These are phyloP conservation scores for Linnemannia schmuckeri DNA, from an alignment of 192 early-diverging fungal genomes.

Conservation along the genomic window DNA sequence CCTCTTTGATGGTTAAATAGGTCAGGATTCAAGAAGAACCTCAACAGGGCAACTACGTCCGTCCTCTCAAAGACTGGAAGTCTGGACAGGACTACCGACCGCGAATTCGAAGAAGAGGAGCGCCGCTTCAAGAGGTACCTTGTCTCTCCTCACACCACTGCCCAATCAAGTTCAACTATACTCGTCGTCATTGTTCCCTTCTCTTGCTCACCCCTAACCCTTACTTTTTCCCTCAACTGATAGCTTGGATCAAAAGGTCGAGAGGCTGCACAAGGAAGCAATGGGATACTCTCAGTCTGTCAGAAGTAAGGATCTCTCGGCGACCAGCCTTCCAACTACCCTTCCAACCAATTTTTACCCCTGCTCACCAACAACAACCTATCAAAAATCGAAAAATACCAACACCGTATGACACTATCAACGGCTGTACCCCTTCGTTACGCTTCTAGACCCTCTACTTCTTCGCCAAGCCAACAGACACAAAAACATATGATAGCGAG, in stretches of 20 bases:
- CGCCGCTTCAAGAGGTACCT: conserved; percentile 74
- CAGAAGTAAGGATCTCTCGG: conserved; percentile 63
- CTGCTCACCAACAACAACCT: neutral
- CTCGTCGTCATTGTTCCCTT: neutral
- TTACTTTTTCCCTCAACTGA: neutral
- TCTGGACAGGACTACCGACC: conserved; percentile 84
- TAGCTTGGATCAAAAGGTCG: conserved; percentile 86
- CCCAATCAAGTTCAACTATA: neutral
- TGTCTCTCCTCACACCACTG: neutral
- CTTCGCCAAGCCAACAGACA: neutral
- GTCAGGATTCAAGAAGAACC: conserved; percentile 87
- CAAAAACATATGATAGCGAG: neutral
- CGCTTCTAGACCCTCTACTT: neutral
- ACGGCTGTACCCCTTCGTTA: neutral
- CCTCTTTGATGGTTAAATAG: conserved; percentile 39
- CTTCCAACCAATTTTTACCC: no score
- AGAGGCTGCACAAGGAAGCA: conserved; percentile 90
- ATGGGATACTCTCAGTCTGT: conserved; percentile 94
- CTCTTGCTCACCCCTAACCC: neutral
- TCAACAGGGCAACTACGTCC: conserved; percentile 79
- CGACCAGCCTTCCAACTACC: neutral
- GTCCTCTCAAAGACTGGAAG: conserved; percentile 73
- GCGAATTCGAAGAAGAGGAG: conserved; percentile 88
- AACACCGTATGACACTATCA: neutral
- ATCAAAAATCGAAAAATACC: neutral